Base-by-base conservation (phyloP, 2,329 filamentous ascomycete genomes). In the Penicillium sclerotiorum region DNA sequence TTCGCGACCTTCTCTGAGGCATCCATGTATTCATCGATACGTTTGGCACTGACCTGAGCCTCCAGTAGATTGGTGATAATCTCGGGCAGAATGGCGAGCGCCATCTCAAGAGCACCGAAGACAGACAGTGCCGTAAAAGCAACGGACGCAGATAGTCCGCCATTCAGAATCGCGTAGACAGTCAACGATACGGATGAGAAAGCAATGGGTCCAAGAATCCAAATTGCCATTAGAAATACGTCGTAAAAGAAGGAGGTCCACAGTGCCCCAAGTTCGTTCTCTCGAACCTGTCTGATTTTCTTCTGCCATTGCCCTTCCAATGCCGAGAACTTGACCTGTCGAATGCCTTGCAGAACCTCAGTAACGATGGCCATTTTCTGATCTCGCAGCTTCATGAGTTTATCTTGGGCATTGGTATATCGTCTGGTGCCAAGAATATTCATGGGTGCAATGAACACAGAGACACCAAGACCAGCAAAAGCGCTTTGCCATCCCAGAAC, bases 311-410 rank as follows among this genome's bases (percentile, higher is more conserved):
- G 83, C 17, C 76, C 72, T 67, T 93, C 89, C 2, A 90, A 71
- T 1, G 89, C 89, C 0, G 88, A 88, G 59, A 93, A 91, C 63
- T 94, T 94, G 72, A 94, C 90, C 68, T 94, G 89, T 1, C 88
- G 82, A 56, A 93, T 92, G 7, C 89, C 89, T 59, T 88, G 82
- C 1, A 94, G 73, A 0, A 86, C 87, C 67, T 94, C 89, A 1
- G 88, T 88, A 23, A 94, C 80, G 12, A 91, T 80, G 0, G 81
- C 85, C 71, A 91, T 79, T 69, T 92, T 93, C 47, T 83, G 78
- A 66, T 93, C 89, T 37, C 89, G 79, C 22, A 85, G 77, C 64
- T 87, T 88, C 88, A 92, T 92, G 42, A 93, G 69, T 42, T 77
- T 74, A 47, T 87, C 85, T 61, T 90, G 86, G 4, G 84, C 80